Evolutionary conservation across 164 flowering plant species (phyloP).

Genomic region (Piper longum): DNA sequence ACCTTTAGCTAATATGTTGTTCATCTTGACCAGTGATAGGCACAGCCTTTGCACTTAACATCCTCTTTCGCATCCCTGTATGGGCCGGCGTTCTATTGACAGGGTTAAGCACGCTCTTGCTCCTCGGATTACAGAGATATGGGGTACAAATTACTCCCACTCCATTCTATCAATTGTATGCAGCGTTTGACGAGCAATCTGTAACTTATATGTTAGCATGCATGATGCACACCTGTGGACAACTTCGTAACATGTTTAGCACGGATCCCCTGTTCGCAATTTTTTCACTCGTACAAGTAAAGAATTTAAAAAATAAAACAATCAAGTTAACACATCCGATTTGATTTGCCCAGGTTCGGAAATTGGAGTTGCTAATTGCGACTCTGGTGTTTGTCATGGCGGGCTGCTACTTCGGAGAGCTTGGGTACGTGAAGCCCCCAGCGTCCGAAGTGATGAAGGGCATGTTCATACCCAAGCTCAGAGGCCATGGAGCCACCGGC

Average conservation of each 20-base stretch:
- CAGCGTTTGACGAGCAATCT: neutral
- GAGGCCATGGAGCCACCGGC: conserved; percentile 62
- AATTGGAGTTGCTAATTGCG: conserved; percentile 65
- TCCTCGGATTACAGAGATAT: conserved; percentile 69
- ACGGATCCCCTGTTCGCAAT: too few relatives aligned
- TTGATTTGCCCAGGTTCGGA: conserved; percentile 42
- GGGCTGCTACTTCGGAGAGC: conserved; percentile 76
- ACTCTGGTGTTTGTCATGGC: conserved; percentile 72
- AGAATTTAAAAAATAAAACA: too few relatives aligned
- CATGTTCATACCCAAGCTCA: conserved; percentile 80
- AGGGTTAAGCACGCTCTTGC: conserved; percentile 65
- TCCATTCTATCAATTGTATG: neutral
- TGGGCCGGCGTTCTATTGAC: conserved; percentile 80
- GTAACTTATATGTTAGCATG: too few relatives aligned
- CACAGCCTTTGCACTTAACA: conserved; percentile 83
- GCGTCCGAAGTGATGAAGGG: conserved; percentile 60
- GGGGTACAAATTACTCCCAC: conserved; percentile 35
- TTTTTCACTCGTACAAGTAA: too few relatives aligned
- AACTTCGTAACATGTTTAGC: neutral
- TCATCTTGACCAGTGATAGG: conserved; percentile 51
- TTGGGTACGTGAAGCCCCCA: conserved; percentile 72
- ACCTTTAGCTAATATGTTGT: neutral
- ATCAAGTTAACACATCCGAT: too few relatives aligned
- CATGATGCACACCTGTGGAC: neutral
- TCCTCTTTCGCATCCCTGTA: conserved; percentile 55